Evolutionary conservation across 1,284 basidiomycete genomes (phyloP), one percentile per base, ranked within the genome.

Genomic region (Ustilago sp.): DNA sequence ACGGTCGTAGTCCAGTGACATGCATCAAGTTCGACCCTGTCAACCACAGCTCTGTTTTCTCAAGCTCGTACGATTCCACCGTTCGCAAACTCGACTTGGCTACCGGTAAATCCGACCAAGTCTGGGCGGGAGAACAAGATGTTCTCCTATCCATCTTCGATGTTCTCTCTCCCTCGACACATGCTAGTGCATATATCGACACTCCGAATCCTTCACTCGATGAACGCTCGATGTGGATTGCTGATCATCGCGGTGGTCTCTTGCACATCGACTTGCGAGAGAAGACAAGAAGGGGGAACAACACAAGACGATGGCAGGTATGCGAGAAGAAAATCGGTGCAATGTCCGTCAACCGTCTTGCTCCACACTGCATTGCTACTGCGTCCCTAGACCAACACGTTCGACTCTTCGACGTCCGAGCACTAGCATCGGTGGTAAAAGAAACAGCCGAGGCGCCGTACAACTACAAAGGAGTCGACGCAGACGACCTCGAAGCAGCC

Each of bases 241-340:
- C 80, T n/a, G 84, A 85, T 58, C 83, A 85, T 43, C 72, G 80
- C 23, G 84, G 84, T 7, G 84, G 83, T 0, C 51, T 85, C 17
- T 57, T 79, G 6, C 79, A 82, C 58, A 62, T 83, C n/a, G 84
- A 85, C 31, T n/a, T 80, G 39, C 74, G 84, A 23, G 73, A 77
- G 43, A 63, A 59, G 31, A 52, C 47, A 7, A 63, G 76, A 4
- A 38, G 68, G 4, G 67, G 73, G 8, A 60, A 65, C 56, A 61
- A 52, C 12, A 71, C 59, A 4, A 61, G 73, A 11, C 63, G 84
- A 15, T 85, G 84, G 84, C 83, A 85, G 59, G 77, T 84, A 11
- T 80, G 79, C 66, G 83, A 85, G 41, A 85, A 85, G 62, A 85
- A 82, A 74, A 82, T 85, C 63, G 84, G 84, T 28, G 82, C 79